phyloP scores from a whole-genome alignment of 495 filamentous ascomycete genomes.

The Neurospora cerealis region DNA sequence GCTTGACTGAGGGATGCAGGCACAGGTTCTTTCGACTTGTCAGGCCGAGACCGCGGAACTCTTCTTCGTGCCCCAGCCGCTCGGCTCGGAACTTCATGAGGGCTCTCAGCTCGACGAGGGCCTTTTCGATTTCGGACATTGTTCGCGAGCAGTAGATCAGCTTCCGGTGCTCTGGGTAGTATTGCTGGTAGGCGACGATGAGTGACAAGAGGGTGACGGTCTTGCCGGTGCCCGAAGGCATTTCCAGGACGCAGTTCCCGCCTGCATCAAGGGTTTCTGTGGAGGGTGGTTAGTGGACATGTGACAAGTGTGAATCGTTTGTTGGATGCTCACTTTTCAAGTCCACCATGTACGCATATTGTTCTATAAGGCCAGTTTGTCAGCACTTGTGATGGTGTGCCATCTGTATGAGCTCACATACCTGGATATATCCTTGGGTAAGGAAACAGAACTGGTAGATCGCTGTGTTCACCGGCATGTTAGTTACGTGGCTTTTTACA shows the following conservation, averaged over 20 bases:
- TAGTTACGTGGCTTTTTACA: slow-evolving; percentile 1
- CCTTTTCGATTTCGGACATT: slow-evolving; percentile 95
- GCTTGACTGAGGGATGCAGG: slow-evolving; percentile 87
- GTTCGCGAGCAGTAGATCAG: slow-evolving; percentile 97
- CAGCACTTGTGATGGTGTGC: not conserved
- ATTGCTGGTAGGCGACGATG: slow-evolving; percentile 92
- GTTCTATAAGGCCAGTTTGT: slow-evolving; percentile 41
- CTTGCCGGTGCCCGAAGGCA: slow-evolving; percentile 99
- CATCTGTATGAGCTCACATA: slow-evolving; percentile 19
- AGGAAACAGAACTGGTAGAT: slow-evolving; percentile 89
- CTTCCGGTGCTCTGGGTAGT: slow-evolving; percentile 83
- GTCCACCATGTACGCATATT: slow-evolving; percentile 99
- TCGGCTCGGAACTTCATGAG: slow-evolving; percentile 90
- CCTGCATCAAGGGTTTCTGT: slow-evolving; percentile 79
- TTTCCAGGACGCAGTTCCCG: slow-evolving; percentile 97
- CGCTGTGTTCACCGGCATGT: slow-evolving; percentile 36
- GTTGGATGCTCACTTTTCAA: slow-evolving; percentile 58
- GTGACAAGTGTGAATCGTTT: not conserved
- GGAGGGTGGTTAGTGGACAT: not conserved
- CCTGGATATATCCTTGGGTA: slow-evolving; percentile 95
- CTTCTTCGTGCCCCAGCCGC: slow-evolving; percentile 77
- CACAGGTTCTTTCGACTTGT: slow-evolving; percentile 97
- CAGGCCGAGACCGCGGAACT: slow-evolving; percentile 83
- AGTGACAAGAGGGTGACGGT: slow-evolving; percentile 91
- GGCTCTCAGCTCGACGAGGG: slow-evolving; percentile 78